phyloP scores from a whole-genome alignment of 2,329 filamentous ascomycete species.

The Monilinia fructigena region DNA sequence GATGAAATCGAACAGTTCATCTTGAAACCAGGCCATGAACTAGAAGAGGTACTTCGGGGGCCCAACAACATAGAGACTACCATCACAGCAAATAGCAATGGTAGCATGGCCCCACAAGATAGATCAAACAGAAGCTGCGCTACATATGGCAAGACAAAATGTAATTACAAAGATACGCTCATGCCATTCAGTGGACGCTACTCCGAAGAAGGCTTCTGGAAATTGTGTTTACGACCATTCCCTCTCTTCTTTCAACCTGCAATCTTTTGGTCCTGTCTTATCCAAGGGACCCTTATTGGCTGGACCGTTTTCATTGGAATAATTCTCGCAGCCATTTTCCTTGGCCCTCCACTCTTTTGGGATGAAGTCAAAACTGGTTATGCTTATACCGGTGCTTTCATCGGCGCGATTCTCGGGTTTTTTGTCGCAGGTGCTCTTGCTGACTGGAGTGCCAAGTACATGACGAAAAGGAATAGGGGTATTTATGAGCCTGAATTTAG shows the following conservation, averaged over 20 bases:
- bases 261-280: conserved; percentile 75
- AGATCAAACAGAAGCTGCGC: background rate
- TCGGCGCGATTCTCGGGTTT: conserved; percentile 79
- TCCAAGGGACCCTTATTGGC: conserved; percentile 87
- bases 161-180: conserved; percentile 58
- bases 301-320: conserved; percentile 94
- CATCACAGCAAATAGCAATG: conserved; percentile 14
- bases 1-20: conserved; percentile 27
- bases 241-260: conserved; percentile 81
- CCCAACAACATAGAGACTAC: conserved; percentile 18
- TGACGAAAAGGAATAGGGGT: conserved; percentile 75
- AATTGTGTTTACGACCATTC: conserved; percentile 69
- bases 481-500: conserved; percentile 92
- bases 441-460: conserved; percentile 66
- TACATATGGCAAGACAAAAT: conserved; percentile 1
- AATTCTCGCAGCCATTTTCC: conserved; percentile 76
- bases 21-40: conserved; percentile 19
- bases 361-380: conserved; percentile 79
- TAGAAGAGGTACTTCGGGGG: conserved; percentile 14
- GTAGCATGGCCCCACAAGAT: background rate
- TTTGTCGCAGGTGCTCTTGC: conserved; percentile 69
- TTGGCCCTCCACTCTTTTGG: conserved; percentile 79
- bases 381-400: conserved; percentile 79
- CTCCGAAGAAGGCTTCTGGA: conserved; percentile 70
- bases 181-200: conserved; percentile 79